Conservation (phyloP, 2,329 filamentous ascomycete species). For the Nigrospora sphaerica region DNA sequence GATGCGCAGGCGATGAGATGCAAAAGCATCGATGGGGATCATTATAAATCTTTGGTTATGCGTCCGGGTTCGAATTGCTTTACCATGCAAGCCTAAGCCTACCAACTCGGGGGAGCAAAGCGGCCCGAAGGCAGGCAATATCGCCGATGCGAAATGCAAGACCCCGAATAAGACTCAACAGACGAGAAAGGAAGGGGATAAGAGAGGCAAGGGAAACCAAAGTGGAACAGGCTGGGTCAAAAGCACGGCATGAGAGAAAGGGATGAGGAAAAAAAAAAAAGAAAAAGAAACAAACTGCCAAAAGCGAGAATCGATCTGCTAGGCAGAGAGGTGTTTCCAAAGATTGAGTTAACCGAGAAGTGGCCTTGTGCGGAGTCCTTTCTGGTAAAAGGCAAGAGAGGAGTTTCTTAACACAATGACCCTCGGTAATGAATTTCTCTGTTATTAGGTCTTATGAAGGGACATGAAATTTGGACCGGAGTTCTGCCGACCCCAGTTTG, state of each 20-base stretch:
- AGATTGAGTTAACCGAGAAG: constrained; percentile 2
- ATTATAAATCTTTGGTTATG: no score
- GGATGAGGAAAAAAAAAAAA: neutral
- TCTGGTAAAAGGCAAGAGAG: constrained; percentile 7
- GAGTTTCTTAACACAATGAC: constrained; percentile 1
- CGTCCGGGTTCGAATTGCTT: no score
- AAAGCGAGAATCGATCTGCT: constrained; percentile 1
- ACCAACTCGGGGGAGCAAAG: no score
- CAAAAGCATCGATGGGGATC: no score
- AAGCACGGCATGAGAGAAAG: neutral
- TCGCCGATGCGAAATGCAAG: no score
- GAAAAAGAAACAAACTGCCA: neutral
- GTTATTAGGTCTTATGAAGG: neutral
- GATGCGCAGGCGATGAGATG: no score
- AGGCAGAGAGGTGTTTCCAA: constrained; percentile 3
- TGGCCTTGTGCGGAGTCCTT: neutral
- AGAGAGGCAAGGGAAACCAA: neutral
- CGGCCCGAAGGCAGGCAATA: no score
- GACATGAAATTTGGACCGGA: neutral
- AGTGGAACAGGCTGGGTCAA: neutral
- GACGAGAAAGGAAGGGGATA: no score
- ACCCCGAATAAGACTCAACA: no score
- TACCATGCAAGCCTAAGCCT: no score
- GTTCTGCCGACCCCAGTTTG: neutral
- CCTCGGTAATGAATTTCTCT: neutral